Percentiles rank a stretch among this genome's conserved stretches.
These are phyloP conservation scores for Magnolia officinalis DNA, from an alignment of 164 flowering plant genomes.

Conservation along the genomic window DNA sequence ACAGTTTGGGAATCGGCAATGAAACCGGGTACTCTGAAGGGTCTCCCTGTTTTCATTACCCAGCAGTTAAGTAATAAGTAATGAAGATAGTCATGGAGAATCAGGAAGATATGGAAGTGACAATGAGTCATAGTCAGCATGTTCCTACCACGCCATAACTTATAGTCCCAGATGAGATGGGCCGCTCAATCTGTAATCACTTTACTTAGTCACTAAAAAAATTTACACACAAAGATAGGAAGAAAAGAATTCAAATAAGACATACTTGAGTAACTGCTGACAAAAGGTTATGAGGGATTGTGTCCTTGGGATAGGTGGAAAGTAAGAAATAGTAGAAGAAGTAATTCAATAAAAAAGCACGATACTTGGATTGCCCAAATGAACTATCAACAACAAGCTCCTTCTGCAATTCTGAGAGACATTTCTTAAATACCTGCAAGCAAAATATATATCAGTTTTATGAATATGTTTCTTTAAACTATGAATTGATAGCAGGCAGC, in stretches of 20 bases:
- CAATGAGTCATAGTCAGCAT: background rate
- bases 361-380: conserved; percentile 2
- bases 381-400: conserved; percentile 10
- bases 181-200: conserved; percentile 3
- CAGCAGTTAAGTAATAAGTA: background rate
- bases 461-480: background rate
- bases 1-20: conserved; percentile 4
- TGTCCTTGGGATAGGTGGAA: conserved; percentile 9
- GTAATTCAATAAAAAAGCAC: conserved; percentile 4
- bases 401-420: conserved; percentile 5
- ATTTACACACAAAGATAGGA: background rate
- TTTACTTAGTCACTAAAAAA: background rate
- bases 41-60: conserved; percentile 6
- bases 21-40: conserved; percentile 14
- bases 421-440: conserved; percentile 9
- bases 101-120: background rate
- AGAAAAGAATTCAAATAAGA: background rate
- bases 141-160: conserved; percentile 7
- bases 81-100: background rate
- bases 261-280: conserved; percentile 4
- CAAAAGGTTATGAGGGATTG: background rate
- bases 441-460: background rate
- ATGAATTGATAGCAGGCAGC: background rate
- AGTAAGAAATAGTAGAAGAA: conserved; percentile 9
- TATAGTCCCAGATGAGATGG: conserved; percentile 5